Evolutionary conservation across 768 basidiomycete genomes (phyloP), one percentile per base, ranked within the genome.

Genomic region (Hygrocybe punicea): DNA sequence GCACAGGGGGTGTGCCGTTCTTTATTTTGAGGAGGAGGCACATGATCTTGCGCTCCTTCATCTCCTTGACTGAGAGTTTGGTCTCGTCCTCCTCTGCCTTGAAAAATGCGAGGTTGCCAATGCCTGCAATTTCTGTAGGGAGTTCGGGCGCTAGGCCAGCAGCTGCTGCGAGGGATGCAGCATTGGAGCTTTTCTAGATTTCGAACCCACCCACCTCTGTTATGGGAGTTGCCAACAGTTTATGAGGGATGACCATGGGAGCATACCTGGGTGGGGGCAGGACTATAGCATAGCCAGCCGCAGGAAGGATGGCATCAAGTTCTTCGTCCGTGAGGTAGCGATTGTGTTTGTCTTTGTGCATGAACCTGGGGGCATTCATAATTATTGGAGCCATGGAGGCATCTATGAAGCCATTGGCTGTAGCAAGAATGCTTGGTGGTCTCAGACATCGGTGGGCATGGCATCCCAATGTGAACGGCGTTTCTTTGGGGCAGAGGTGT

Each of bases 11-110:
- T 2, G 96, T 98, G 49, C 97, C 97, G 68, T 98, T 99, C 80
- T 99, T 98, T 76, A 99, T 98, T 76, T 98, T 98, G 64, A 99
- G 82, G 53, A 99, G 78, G 21, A 99, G 76, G 23, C 97, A 87
- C 95, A 98, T 98, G 65, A 98, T 98, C 73, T 98, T 99, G 68
- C 96, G 86, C 76, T 98, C 97, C 76, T 99, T 99, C 85, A 98
- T 90, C 77, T 99, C 97, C 50, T 98, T 97, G 7, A 98, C 89
- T 1, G 89, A 85, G 47, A 98, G 78, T 69, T 89, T 85, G 2
- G 87, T 90, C 73, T 98, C 97, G 64, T 98, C 93, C 71, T 96
- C 95, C 74, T 97, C 97, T 1, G 92, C 82, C 73, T 99, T 99
- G 83, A 99, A 94, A 78, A 99, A 98, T 5, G 95, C 93, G 46